Conservation (phyloP, 805 yeast species). For the Candida argentea region DNA sequence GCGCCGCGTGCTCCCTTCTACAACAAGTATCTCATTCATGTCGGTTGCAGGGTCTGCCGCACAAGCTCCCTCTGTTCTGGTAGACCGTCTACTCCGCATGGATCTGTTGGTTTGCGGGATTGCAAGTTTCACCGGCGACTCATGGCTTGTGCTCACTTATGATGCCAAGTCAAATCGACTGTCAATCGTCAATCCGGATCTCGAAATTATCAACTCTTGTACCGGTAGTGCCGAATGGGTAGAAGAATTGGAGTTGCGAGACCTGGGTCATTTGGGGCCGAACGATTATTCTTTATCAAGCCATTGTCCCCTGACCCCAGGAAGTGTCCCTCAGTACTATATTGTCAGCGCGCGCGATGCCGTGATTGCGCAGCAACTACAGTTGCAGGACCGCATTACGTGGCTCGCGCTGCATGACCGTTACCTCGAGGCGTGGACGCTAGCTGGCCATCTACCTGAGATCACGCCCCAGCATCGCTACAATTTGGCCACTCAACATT, state of each 20-base stretch:
- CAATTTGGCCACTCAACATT: constrained; percentile 49
- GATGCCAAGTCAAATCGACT: constrained; percentile 33
- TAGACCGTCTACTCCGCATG: constrained; percentile 39
- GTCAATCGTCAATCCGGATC: constrained; percentile 66
- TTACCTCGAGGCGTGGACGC: constrained; percentile 68
- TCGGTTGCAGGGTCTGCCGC: too few relatives aligned
- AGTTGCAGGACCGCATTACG: constrained; percentile 53
- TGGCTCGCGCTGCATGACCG: constrained; percentile 57
- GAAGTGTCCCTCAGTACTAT: constrained; percentile 38
- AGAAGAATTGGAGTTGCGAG: constrained; percentile 64
- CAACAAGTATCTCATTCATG: constrained; percentile 45
- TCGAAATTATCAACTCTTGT: constrained; percentile 53
- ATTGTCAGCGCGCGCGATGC: constrained; percentile 77
- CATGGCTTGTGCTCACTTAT: constrained; percentile 50
- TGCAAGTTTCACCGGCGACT: constrained; percentile 64
- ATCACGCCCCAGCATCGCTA: constrained; percentile 34
- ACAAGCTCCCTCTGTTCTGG: constrained; percentile 33
- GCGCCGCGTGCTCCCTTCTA: constrained; percentile 32
- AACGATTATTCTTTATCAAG: constrained; percentile 77
- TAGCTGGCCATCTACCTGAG: constrained; percentile 49
- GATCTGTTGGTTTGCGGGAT: constrained; percentile 63
- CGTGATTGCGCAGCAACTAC: constrained; percentile 64
- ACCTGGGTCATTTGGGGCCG: constrained; percentile 49
- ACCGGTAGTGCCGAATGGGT: constrained; percentile 67
- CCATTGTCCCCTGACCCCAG: constrained; percentile 24